Percentiles rank a stretch among this genome's conserved stretches.
Evolutionary conservation across 345 rosid genomes (phyloP).

Genomic region (Crucihimalaya himalaica): DNA sequence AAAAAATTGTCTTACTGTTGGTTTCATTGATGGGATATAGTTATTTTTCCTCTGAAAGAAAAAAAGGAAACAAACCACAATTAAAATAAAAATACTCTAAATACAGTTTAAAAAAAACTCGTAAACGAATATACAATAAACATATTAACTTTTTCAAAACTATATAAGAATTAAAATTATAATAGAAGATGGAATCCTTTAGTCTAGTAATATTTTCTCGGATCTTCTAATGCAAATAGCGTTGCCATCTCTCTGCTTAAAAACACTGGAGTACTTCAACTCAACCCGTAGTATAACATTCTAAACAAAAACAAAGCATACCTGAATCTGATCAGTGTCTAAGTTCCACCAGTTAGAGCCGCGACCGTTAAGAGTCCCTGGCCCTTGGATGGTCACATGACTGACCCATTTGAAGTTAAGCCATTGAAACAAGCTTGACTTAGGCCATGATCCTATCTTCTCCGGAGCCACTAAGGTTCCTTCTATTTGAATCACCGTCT

Average conservation of each 20-base stretch:
- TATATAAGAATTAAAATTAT: too few relatives aligned
- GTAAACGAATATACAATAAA: background rate
- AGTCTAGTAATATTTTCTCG: too few relatives aligned
- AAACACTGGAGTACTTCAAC: too few relatives aligned
- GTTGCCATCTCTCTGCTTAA: too few relatives aligned
- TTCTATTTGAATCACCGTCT: slow-evolving; percentile 57
- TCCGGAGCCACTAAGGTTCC: slow-evolving; percentile 73
- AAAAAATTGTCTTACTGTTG: slow-evolving; percentile 56
- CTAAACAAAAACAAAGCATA: slow-evolving; percentile 1
- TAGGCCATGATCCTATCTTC: slow-evolving; percentile 65
- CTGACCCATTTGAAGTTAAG: slow-evolving; percentile 81
- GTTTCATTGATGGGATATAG: slow-evolving; percentile 64
- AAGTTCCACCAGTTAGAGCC: slow-evolving; percentile 81
- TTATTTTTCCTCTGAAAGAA: slow-evolving; percentile 59
- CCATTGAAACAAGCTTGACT: slow-evolving; percentile 76
- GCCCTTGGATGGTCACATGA: slow-evolving; percentile 70
- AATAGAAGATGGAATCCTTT: too few relatives aligned
- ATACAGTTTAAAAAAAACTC: background rate
- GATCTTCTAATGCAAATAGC: too few relatives aligned
- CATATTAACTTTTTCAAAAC: too few relatives aligned
- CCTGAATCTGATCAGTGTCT: slow-evolving; percentile 48
- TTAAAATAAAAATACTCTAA: background rate
- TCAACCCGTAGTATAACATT: too few relatives aligned
- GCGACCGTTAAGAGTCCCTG: slow-evolving; percentile 75
- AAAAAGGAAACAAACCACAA: slow-evolving; percentile 1